Percentiles rank a stretch among this genome's conserved stretches.
phyloP scores from a whole-genome alignment of 2,329 filamentous ascomycete genomes.

The Colletotrichum sansevieriae region DNA sequence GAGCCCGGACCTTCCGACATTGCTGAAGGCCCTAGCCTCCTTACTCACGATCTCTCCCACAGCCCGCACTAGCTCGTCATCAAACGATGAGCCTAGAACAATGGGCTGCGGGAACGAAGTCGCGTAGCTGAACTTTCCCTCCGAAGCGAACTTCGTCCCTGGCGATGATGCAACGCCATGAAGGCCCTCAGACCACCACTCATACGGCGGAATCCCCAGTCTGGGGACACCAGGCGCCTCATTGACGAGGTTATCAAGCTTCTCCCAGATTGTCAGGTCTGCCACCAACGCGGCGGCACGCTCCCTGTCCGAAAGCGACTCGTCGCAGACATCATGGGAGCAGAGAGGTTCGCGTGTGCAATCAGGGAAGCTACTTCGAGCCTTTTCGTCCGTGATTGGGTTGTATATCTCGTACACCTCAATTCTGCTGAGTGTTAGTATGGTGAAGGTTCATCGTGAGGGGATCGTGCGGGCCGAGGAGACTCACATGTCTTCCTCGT shows the following conservation, averaged over 20 bases:
- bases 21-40: constrained; percentile 75
- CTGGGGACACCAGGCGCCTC: constrained; percentile 62
- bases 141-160: constrained; percentile 65
- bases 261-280: constrained; percentile 65
- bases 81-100: constrained; percentile 71
- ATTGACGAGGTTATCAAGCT: constrained; percentile 62
- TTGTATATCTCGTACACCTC: not conserved
- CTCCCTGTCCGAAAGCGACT: constrained; percentile 53
- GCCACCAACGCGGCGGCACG: constrained; percentile 63
- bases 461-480: not conserved
- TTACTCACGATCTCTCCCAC: constrained; percentile 69
- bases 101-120: constrained; percentile 77
- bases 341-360: constrained; percentile 47
- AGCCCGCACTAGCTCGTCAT: constrained; percentile 70
- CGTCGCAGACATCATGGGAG: constrained; percentile 60
- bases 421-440: not conserved
- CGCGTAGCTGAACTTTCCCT: constrained; percentile 68
- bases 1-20: constrained; percentile 66
- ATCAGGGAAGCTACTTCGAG: constrained; percentile 42
- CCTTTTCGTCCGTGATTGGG: not conserved
- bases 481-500: constrained; percentile 7
- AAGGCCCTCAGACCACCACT: constrained; percentile 73
- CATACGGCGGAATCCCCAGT: constrained; percentile 69
- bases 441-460: not conserved
- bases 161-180: constrained; percentile 70